phyloP scores from a whole-genome alignment of 2,329 filamentous ascomycete genomes.

The Massarina eburnea region DNA sequence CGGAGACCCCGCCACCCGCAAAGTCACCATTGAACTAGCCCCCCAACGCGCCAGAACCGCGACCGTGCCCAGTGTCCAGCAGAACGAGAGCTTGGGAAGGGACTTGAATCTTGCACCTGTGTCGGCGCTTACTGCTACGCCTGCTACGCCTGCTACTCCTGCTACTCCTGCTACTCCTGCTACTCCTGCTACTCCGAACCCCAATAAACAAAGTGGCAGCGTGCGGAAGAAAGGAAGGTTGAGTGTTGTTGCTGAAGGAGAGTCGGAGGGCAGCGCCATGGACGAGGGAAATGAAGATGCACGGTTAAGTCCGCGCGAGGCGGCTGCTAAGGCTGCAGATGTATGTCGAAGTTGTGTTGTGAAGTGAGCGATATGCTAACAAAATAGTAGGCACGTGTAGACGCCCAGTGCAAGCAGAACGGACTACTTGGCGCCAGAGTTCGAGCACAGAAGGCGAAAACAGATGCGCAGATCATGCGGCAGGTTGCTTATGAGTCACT shows the following conservation, averaged over 20 bases:
- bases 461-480: not conserved
- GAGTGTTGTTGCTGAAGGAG: not conserved
- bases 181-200: not conserved
- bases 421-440: not conserved
- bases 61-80: not conserved
- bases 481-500: not conserved
- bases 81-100: not conserved
- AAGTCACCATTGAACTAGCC: not conserved
- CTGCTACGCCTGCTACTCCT: not conserved
- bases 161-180: not conserved
- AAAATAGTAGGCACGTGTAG: not conserved
- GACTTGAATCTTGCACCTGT: not conserved
- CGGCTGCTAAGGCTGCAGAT: slow-evolving; percentile 1
- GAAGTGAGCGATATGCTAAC: not conserved
- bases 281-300: not conserved
- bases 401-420: not conserved
- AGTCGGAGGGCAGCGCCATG: not conserved
- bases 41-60: not conserved
- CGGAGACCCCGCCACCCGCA: slow-evolving; percentile 1
- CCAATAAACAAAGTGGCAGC: not conserved
- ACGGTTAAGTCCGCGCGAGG: not conserved
- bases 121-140: not conserved
- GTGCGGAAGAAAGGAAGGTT: not conserved
- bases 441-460: not conserved
- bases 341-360: not conserved